phyloP scores from a whole-genome alignment of 768 basidiomycete species.

The Podaxis sp. region DNA sequence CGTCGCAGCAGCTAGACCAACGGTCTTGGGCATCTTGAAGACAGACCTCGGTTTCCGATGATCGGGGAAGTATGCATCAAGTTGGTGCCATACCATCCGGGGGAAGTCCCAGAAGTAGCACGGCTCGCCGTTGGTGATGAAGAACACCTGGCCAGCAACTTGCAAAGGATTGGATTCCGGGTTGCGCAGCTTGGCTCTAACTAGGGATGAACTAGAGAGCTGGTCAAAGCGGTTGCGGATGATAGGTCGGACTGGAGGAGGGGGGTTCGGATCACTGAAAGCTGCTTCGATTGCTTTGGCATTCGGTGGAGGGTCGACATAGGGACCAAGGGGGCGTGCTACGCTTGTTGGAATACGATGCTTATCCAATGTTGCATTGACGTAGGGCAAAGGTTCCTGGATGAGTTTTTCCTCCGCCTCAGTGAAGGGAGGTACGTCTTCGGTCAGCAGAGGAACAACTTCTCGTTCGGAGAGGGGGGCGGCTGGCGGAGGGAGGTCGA shows the following conservation, averaged over 20 bases:
- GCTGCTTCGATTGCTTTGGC: conserved; percentile 56
- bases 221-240: conserved; percentile 83
- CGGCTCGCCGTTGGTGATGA: conserved; percentile 97
- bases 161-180: conserved; percentile 58
- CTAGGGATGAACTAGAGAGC: conserved; percentile 59
- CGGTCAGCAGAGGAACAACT: conserved; percentile 32
- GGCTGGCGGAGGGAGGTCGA: conserved; percentile 53
- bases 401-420: conserved; percentile 42
- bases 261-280: conserved; percentile 48
- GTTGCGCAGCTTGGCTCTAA: conserved; percentile 44
- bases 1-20: conserved; percentile 73
- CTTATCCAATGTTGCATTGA: conserved; percentile 64
- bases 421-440: conserved; percentile 43
- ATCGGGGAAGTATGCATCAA: conserved; percentile 61
- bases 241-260: conserved; percentile 50
- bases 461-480: conserved; percentile 37
- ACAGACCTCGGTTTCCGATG: conserved; percentile 38
- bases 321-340: conserved; percentile 85
- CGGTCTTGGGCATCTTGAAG: conserved; percentile 53
- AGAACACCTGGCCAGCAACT: conserved; percentile 92
- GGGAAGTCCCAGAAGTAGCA: conserved; percentile 96
- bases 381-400: conserved; percentile 53
- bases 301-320: conserved; percentile 57
- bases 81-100: conserved; percentile 72
- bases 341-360: conserved; percentile 74